These are phyloP conservation scores for Henckelia pumila DNA, from an alignment of 257 asterid genomes.

Conservation along the genomic window DNA sequence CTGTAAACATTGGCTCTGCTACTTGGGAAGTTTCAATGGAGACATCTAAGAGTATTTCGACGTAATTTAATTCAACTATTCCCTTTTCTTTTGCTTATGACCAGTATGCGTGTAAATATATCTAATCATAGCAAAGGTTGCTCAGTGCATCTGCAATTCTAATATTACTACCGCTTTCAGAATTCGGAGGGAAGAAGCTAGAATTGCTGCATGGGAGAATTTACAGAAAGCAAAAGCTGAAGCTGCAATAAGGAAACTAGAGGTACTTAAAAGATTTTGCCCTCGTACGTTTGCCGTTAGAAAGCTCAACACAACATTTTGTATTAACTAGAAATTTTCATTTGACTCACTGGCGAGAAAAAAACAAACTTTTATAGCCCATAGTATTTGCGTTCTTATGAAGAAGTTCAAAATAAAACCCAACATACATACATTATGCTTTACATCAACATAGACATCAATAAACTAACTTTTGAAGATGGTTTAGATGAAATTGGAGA, in stretches of 20 bases:
- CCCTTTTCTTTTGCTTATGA: constrained; percentile 20
- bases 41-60: constrained; percentile 56
- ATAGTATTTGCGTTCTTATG: not conserved
- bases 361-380: not conserved
- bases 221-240: constrained; percentile 86
- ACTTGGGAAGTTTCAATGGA: constrained; percentile 63
- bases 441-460: not conserved
- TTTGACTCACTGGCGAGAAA: not conserved
- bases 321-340: not conserved
- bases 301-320: constrained; percentile 1
- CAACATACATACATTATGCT: too few relatives aligned
- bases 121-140: not conserved
- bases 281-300: not conserved
- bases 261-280: constrained; percentile 39
- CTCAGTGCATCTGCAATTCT: constrained; percentile 15
- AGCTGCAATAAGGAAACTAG: constrained; percentile 68
- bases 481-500: constrained; percentile 87
- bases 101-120: not conserved
- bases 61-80: constrained; percentile 36
- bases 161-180: constrained; percentile 29
- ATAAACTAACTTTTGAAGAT: constrained; percentile 19
- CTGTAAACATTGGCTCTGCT: constrained; percentile 46
- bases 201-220: constrained; percentile 76
- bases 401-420: not conserved
- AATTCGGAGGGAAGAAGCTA: constrained; percentile 66